Base-by-base conservation (phyloP, 768 basidiomycete genomes). In the Lactifluus pinguis region DNA sequence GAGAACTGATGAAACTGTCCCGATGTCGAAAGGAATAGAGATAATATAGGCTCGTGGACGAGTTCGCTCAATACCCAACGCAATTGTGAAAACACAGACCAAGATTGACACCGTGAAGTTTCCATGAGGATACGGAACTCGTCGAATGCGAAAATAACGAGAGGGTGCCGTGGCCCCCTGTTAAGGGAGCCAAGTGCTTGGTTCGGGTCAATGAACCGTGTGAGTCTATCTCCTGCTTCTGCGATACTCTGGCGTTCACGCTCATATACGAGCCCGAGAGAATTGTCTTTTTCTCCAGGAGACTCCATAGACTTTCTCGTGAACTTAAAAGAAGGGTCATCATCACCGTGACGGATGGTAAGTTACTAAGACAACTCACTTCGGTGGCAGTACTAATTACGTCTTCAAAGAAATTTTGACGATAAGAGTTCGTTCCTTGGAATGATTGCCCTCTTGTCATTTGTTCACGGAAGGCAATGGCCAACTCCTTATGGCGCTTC, bases 21-120 rank as follows among this genome's bases (percentile, higher is more conserved):
- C 3, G 39, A 15, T 19, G 58, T 59, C 3, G 51, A 45, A 15
- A 59, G 10, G 3, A 49, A 59, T 10, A 49, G 39, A 10, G 49
- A 49, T 17, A 59, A 59, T 4, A 59, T 53, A 1, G 38, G 36
- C 0, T 15, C 0, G 3, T 17, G 0, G 41, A 17, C 14, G 5
- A 29, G 13, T 13, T 11, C 13, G n/a, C 44, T 21, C 9, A 59
- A n/a, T n/a, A n/a, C 38, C 7, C 25, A 44, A 21, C 51, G 8
- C 14, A 59, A 8, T 13, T 59, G 41, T 1, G 30, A 45, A 34
- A 52, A 59, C 4, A 45, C 1, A 1, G 11, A 17, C 57, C 57
- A 59, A 5, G 1, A 25, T 11, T 0, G 1, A n/a, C 7, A 1
- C 7, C 8, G 0, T 2, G 30, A 19, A 1, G 8, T 32, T 2